phyloP scores from a whole-genome alignment of 1,139 yeast species.

The Ogataea hybrid region DNA sequence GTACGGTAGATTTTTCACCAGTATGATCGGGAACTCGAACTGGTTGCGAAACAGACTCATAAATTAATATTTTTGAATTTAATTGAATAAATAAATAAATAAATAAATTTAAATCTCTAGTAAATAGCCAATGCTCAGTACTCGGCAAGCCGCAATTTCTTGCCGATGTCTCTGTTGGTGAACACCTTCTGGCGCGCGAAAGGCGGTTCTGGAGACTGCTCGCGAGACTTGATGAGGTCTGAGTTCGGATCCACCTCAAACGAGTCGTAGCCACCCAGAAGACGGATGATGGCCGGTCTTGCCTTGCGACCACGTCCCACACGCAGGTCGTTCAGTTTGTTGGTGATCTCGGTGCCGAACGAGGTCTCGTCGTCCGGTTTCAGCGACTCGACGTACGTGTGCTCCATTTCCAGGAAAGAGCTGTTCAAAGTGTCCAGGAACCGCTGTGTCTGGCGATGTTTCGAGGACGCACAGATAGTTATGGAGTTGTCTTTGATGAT shows the following conservation, averaged over 20 bases:
- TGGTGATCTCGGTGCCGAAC: conserved; percentile 15
- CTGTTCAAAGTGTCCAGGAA: too few relatives aligned
- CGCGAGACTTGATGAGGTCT: conserved; percentile 60
- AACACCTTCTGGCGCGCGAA: conserved; percentile 47
- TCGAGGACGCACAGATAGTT: too few relatives aligned
- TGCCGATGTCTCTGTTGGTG: conserved; percentile 63
- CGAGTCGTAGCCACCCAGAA: conserved; percentile 77
- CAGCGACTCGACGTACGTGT: conserved; percentile 44
- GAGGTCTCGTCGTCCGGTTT: conserved; percentile 16
- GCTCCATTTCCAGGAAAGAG: too few relatives aligned
- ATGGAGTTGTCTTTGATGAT: too few relatives aligned
- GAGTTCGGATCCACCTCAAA: conserved; percentile 30
- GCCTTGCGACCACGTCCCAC: conserved; percentile 18
- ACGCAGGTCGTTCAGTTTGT: conserved; percentile 18
- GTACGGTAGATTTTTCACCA: conserved; percentile 60
- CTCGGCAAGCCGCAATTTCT: conserved; percentile 71
- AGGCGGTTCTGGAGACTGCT: conserved; percentile 63
- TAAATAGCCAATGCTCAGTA: conserved; percentile 40
- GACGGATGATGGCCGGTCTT: conserved; percentile 35
- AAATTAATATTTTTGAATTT: conserved; percentile 4
- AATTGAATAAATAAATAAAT: conserved; percentile 3
- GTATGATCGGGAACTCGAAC: conserved; percentile 47
- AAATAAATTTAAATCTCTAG: neutral
- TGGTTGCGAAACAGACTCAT: conserved; percentile 15
- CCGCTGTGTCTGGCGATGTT: too few relatives aligned